Percentiles rank a stretch among this genome's conserved stretches.
phyloP scores from a whole-genome alignment of 2,329 filamentous ascomycete species.

The Elsinoe batatas region DNA sequence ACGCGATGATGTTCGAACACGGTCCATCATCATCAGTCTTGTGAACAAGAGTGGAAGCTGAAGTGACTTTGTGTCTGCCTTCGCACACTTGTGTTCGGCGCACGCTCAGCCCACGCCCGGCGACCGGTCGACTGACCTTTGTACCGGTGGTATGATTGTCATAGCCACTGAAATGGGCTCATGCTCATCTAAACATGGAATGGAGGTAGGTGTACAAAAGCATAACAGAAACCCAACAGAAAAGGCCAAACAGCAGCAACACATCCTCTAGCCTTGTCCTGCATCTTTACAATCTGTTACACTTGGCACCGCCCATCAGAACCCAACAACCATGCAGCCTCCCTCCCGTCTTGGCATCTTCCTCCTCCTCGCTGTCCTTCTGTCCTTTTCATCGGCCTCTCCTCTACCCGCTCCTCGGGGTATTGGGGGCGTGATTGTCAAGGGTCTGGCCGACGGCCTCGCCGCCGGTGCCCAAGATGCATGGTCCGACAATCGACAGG shows the following conservation, averaged over 20 bases:
- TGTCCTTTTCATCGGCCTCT: neutral
- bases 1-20: neutral
- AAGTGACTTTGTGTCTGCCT: neutral
- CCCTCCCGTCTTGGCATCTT: neutral
- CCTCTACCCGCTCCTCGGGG: neutral
- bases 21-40: neutral
- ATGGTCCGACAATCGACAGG: neutral
- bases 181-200: neutral
- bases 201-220: neutral
- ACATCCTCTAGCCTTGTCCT: neutral
- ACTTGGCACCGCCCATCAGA: neutral
- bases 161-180: neutral
- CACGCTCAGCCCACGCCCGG: neutral
- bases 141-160: neutral
- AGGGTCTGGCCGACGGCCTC: neutral
- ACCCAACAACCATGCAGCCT: neutral
- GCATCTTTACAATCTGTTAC: neutral
- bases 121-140: too few species aligned
- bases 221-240: neutral
- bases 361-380: neutral
- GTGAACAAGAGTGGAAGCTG: slow-evolving; percentile 1
- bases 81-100: neutral
- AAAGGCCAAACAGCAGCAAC: neutral
- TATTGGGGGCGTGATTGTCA: neutral
- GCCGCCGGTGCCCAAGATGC: neutral